These are phyloP conservation scores for Sarocladium strictum DNA, from an alignment of 2,329 filamentous ascomycete genomes.

Conservation along the genomic window DNA sequence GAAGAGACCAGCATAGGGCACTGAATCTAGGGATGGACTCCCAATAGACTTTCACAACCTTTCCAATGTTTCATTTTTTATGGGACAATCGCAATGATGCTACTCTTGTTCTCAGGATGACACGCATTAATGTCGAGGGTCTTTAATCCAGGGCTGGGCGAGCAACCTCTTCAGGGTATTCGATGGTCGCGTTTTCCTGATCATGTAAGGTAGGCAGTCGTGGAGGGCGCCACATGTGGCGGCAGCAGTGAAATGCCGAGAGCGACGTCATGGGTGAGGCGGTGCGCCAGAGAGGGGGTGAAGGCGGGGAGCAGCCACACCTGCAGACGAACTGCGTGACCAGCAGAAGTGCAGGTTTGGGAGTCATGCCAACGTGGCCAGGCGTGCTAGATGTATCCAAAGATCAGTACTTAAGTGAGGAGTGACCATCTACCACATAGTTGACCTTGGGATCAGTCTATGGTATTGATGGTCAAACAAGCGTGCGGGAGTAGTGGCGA, in stretches of 20 bases:
- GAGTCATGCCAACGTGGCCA: not conserved
- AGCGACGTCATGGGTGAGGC: conserved; percentile 4
- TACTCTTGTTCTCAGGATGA: too few relatives aligned
- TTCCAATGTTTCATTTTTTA: too few relatives aligned
- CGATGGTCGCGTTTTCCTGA: not conserved
- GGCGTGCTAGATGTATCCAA: not conserved
- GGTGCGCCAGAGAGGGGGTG: not conserved
- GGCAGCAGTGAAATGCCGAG: not conserved
- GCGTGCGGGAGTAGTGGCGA: not conserved
- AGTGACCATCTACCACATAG: not conserved
- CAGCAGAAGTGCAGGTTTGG: not conserved
- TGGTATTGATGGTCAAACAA: not conserved
- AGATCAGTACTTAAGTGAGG: not conserved
- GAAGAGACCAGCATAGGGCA: too few relatives aligned
- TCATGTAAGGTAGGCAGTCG: not conserved
- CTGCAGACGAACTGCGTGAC: not conserved
- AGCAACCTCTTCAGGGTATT: too few relatives aligned
- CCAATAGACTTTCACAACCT: too few relatives aligned
- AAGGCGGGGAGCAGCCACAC: not conserved
- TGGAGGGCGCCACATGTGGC: conserved; percentile 6
- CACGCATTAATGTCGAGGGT: too few relatives aligned
- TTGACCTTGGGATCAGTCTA: not conserved
- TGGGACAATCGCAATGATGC: too few relatives aligned
- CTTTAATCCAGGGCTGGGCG: too few relatives aligned
- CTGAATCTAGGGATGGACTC: too few relatives aligned